phyloP scores from a whole-genome alignment of 345 rosid species.

The Abelmoschus esculentus region DNA sequence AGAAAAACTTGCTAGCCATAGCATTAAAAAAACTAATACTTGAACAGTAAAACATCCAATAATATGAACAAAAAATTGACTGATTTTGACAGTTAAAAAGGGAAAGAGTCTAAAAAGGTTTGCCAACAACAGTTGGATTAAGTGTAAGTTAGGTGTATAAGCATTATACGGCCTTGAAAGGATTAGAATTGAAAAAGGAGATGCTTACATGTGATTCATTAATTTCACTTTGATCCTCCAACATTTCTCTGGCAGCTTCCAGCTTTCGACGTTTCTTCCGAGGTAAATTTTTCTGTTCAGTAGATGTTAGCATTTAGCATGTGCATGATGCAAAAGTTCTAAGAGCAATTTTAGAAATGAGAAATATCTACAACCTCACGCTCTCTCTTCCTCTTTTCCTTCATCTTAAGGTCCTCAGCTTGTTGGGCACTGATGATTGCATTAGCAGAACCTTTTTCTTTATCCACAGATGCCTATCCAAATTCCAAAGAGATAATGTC shows the following conservation, averaged over 20 bases:
- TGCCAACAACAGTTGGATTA: neutral
- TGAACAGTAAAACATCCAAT: neutral
- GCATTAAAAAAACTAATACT: neutral
- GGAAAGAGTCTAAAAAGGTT: neutral
- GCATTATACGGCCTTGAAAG: no score
- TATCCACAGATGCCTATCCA: conserved; percentile 49
- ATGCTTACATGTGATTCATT: conserved; percentile 38
- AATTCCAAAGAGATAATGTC: neutral
- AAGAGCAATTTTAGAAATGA: neutral
- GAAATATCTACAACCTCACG: conserved; percentile 49
- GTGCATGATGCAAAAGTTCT: conserved; percentile 10
- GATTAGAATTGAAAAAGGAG: conserved; percentile 1
- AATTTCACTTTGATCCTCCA: conserved; percentile 56
- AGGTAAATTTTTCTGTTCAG: conserved; percentile 75
- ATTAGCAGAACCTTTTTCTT: conserved; percentile 39
- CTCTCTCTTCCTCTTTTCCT: conserved; percentile 87
- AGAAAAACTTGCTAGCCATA: neutral
- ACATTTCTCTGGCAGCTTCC: conserved; percentile 94
- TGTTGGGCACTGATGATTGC: conserved; percentile 69
- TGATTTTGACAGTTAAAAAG: neutral
- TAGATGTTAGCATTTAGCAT: conserved; percentile 10
- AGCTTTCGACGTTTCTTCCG: conserved; percentile 80
- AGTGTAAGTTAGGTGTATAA: neutral
- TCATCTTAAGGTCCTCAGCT: conserved; percentile 86
- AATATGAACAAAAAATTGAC: neutral